These are phyloP conservation scores for Sindora glabra DNA, from an alignment of 306 rosid species.

Conservation along the genomic window DNA sequence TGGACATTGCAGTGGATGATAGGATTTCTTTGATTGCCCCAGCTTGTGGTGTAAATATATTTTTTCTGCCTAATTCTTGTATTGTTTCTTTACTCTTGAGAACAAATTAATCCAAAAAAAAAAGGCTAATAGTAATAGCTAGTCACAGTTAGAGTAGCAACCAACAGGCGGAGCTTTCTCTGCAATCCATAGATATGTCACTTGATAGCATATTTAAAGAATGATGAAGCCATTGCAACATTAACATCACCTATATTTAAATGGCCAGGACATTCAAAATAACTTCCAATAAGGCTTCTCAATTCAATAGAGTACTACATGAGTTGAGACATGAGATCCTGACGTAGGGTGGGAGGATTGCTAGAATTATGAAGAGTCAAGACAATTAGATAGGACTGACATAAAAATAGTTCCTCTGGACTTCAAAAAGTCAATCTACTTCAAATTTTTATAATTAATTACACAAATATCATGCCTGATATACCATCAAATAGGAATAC, in stretches of 20 bases:
- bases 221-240: neutral
- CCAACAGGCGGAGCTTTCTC: neutral
- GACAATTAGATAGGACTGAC: neutral
- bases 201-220: neutral
- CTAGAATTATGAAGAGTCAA: neutral
- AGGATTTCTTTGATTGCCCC: neutral
- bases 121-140: no score
- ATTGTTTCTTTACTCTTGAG: slow-evolving; percentile 1
- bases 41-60: no score
- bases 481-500: neutral
- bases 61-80: neutral
- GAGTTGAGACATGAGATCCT: neutral
- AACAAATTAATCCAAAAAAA: no score
- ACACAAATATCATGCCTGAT: neutral
- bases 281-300: neutral
- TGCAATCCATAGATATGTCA: neutral
- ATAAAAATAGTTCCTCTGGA: neutral
- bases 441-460: neutral
- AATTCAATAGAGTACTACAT: neutral
- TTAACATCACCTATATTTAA: neutral
- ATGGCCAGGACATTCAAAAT: neutral
- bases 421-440: neutral
- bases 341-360: neutral
- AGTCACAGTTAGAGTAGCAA: neutral
- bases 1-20: neutral